Evolutionary conservation across 495 filamentous ascomycete species (phyloP), one percentile per base, ranked within the genome.

Genomic region (Penicillium daleae): DNA sequence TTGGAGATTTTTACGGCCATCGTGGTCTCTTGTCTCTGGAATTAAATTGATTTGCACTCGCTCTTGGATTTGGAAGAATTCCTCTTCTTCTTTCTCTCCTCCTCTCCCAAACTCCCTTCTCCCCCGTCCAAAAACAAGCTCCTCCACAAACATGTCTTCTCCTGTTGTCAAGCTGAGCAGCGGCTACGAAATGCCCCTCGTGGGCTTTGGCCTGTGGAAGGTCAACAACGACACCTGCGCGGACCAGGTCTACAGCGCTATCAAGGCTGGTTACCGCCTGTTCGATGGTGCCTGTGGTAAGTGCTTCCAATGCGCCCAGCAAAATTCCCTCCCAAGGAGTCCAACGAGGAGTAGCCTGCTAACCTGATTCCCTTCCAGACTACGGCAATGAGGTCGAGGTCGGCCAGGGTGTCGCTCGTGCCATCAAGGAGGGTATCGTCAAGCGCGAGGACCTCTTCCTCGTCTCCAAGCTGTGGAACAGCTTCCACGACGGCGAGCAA

Each of bases 391-490:
- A 96, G 80, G 84, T 85, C 60, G 90, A 94, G 77, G 88, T 85
- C 66, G 92, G 92, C 61, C 80, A 95, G 69, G 92, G 92, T 61
- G 85, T 97, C n/a, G 86, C 86, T 55, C 91, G 91, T 69, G 92
- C 92, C 66, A 93, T 97, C 77, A 83, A 88, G 63, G 92, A 97
- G 13, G 92, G 92, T 39, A 72, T 96, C 53, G 92, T 95, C 68
- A 93, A 88, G 80, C 90, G 92, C 60, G 83, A 87, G 73, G 92
- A 97, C 33, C 89, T 96, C 76, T 97, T 97, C 85, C 85, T 97
- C 72, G 90, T 92, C 58, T 92, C 90, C 69, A 97, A 97, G 82
- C 87, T 97, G 56, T 97, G 92, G 92, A 93, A 93, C 82, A 87
- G 85, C 71, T 95, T 92, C 84, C 90, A 93, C 79, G 89, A 92